Percentiles rank a stretch among this genome's conserved stretches.
These are phyloP conservation scores for Cladosporium sp. DNA, from an alignment of 2,329 filamentous ascomycete species.

Conservation along the genomic window DNA sequence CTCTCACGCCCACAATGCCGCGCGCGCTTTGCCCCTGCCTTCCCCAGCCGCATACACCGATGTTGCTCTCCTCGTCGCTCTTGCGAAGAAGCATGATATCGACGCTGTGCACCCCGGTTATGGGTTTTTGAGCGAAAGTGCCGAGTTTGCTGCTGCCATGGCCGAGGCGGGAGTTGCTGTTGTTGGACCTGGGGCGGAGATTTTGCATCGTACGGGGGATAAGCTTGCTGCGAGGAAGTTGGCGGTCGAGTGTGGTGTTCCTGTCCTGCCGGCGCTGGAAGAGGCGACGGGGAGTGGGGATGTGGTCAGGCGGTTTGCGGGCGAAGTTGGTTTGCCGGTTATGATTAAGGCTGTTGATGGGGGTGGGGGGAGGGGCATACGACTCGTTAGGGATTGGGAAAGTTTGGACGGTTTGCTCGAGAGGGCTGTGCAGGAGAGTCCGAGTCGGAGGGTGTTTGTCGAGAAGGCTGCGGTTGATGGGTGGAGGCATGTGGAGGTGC, in stretches of 20 bases:
- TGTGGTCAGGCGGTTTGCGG: constrained; percentile 55
- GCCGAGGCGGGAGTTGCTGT: constrained; percentile 45
- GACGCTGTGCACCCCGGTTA: constrained; percentile 57
- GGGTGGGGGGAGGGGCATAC: constrained; percentile 57
- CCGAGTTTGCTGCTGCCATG: constrained; percentile 46
- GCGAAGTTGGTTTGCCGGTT: constrained; percentile 47
- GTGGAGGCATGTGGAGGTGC: constrained; percentile 58
- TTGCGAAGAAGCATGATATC: constrained; percentile 48
- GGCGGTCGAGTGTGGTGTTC: constrained; percentile 49
- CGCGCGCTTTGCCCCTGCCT: constrained; percentile 47
- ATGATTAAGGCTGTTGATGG: constrained; percentile 64
- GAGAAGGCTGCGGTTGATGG: constrained; percentile 60
- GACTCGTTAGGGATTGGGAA: constrained; percentile 43
- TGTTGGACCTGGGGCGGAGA: constrained; percentile 54
- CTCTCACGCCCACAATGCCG: constrained; percentile 50
- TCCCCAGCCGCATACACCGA: constrained; percentile 52
- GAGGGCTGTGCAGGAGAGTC: constrained; percentile 54
- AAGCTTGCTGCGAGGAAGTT: constrained; percentile 51
- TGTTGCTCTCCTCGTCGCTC: constrained; percentile 43
- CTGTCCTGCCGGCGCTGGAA: constrained; percentile 46
- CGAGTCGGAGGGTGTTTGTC: constrained; percentile 53
- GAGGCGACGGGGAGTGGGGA: constrained; percentile 40
- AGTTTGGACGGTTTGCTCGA: constrained; percentile 45
- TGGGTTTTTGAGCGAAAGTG: constrained; percentile 57
- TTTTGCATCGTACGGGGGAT: constrained; percentile 52